Evolutionary conservation across 148 eudicot species (phyloP), one percentile per base, ranked within the genome.

Genomic region (Fagopyrum homotropicum): DNA sequence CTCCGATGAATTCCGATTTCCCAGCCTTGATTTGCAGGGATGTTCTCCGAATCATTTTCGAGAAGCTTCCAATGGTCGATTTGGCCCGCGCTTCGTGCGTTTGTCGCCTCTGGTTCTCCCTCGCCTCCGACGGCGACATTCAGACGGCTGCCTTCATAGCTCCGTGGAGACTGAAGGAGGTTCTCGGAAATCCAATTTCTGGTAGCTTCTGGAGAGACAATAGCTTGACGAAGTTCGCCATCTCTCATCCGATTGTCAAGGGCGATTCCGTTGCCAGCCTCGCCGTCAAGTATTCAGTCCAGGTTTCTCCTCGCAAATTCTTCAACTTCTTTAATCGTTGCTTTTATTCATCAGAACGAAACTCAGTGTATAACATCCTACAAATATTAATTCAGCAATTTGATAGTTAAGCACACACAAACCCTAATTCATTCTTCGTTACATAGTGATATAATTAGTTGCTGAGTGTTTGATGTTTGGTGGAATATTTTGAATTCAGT

Each of bases 271-370:
- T 95, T 14, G 86, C 94, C 75, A 82, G 97, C 75, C 97, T 95
- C 52, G 98, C 99, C 17, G 94, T 95, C 46, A 95, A 89, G 78
- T 95, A 95, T 82, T 83, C 91, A 57, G 94, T 92, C 81, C 99
- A 95, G 94, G 99, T 94, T 52, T 11, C 43, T 45, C 29, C 5
- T 54, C 35, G 35, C 71, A 15, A 35, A 12, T 66, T 43, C 71
- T 8, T 4, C 7, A 40, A 9, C 5, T 35, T 35, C 40, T 66
- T 6, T 40, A 6, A 35, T 43, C 46, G 6, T 66, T 17, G 0
- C 46, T 40, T 40, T 45, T 9, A 61, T 61, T 61, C 43, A 61
- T 35, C 5, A 3, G 68, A 61, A 4, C 30, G 68, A 61, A 61
- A 26, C 10, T 26, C 43, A 6, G 1, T 26, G 40, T 35, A 35